These are phyloP conservation scores for Pneumocystis carinii DNA, from an alignment of 1,139 yeast genomes.

Conservation along the genomic window DNA sequence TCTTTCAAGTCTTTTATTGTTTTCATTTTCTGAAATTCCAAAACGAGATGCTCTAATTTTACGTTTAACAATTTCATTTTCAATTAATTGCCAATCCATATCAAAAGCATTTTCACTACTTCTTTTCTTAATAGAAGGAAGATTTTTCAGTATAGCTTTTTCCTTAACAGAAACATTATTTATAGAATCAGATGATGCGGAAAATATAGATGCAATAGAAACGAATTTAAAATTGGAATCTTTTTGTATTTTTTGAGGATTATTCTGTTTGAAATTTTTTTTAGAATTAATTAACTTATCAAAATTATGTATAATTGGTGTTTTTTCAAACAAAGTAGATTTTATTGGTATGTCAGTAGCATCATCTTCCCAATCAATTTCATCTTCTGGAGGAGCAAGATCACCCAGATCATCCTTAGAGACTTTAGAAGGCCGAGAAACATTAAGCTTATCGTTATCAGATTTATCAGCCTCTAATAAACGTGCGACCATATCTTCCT, in stretches of 20 bases:
- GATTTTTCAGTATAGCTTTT: neutral
- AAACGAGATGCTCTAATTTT: neutral
- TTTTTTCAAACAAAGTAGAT: neutral
- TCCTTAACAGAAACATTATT: neutral
- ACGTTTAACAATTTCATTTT: neutral
- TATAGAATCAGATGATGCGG: neutral
- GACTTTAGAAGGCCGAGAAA: neutral
- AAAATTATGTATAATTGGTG: neutral
- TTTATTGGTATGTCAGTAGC: slow-evolving; percentile 1
- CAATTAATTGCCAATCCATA: neutral
- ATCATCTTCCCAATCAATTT: slow-evolving; percentile 8
- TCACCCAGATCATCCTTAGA: slow-evolving; percentile 4
- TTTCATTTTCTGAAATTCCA: neutral
- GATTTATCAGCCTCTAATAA: slow-evolving; percentile 5
- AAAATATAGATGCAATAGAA: neutral
- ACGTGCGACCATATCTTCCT: slow-evolving; percentile 22
- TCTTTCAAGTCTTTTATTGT: neutral
- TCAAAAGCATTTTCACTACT: neutral
- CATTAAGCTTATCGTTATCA: neutral
- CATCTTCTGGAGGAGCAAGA: slow-evolving; percentile 8
- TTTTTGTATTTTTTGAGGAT: neutral
- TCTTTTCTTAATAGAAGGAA: neutral
- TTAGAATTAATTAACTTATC: neutral
- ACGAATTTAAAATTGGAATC: neutral
- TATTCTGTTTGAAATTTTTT: neutral